Evolutionary conservation across 495 filamentous ascomycete genomes (phyloP).

Genomic region (Aspergillus bertholletiae): DNA sequence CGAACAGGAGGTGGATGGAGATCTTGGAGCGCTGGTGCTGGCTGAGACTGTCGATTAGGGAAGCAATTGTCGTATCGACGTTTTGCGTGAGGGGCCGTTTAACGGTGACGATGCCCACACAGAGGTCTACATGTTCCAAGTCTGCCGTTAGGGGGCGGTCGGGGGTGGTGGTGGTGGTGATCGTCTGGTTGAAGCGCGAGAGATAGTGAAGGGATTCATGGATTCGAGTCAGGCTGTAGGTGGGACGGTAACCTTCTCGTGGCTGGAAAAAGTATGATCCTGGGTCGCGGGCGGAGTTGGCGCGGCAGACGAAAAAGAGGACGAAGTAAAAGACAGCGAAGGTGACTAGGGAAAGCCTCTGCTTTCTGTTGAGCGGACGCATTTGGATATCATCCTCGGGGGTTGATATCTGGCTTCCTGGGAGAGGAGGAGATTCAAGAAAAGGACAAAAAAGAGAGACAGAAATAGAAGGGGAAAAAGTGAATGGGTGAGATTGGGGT

Average conservation of each 20-base stretch:
- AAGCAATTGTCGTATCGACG: conserved; percentile 46
- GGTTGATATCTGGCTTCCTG: too few relatives aligned
- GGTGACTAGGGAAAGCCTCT: conserved; percentile 19
- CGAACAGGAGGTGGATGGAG: conserved; percentile 50
- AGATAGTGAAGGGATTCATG: conserved; percentile 19
- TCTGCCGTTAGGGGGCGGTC: too few relatives aligned
- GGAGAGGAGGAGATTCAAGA: too few relatives aligned
- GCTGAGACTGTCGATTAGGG: conserved; percentile 46
- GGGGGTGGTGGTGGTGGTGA: conserved; percentile 1
- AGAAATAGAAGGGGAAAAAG: neutral
- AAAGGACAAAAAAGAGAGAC: too few relatives aligned
- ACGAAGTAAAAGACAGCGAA: conserved; percentile 27
- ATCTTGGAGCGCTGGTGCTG: conserved; percentile 41
- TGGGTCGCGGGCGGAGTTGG: conserved; percentile 21
- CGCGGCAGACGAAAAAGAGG: conserved; percentile 23
- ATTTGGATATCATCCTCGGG: conserved; percentile 6
- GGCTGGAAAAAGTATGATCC: conserved; percentile 24
- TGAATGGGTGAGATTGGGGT: too few relatives aligned
- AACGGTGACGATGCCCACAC: conserved; percentile 34
- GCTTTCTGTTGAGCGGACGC: conserved; percentile 15
- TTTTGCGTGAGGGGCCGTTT: conserved; percentile 37
- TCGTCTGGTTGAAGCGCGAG: conserved; percentile 15
- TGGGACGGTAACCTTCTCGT: conserved; percentile 22
- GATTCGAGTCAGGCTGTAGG: conserved; percentile 18
- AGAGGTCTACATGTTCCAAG: conserved; percentile 18